phyloP scores from a whole-genome alignment of 768 basidiomycete species.

The Clavaria fumosa region DNA sequence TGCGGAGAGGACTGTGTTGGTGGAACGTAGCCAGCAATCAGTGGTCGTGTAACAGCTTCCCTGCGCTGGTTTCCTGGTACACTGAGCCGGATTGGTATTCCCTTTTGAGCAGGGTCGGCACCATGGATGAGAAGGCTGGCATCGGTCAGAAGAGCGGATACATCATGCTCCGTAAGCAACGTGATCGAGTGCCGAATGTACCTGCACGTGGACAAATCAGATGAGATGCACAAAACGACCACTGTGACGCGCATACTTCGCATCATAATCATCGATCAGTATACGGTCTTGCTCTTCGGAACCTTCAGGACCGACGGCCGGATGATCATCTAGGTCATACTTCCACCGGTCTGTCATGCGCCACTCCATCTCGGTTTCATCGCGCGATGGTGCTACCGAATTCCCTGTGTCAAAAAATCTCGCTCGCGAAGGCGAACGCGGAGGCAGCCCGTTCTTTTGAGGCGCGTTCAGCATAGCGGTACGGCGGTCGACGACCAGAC shows the following conservation, averaged over 20 bases:
- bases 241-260: conserved; percentile 23
- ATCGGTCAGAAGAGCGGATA: conserved; percentile 35
- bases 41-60: no score
- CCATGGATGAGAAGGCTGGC: conserved; percentile 26
- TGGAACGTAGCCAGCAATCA: no score
- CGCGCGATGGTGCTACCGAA: conserved; percentile 5
- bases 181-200: conserved; percentile 41
- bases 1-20: no score
- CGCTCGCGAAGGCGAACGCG: no score
- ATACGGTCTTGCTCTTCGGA: conserved; percentile 53
- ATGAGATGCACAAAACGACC: background rate
- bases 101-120: no score
- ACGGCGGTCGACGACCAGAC: conserved; percentile 61
- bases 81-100: no score
- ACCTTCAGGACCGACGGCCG: conserved; percentile 39
- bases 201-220: conserved; percentile 18
- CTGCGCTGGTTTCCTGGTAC: no score
- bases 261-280: conserved; percentile 56
- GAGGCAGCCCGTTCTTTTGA: no score
- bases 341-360: conserved; percentile 46
- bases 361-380: conserved; percentile 25
- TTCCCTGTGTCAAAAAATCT: no score
- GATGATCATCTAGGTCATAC: conserved; percentile 51
- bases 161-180: conserved; percentile 40
- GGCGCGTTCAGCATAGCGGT: no score